These are phyloP conservation scores for Brettanomyces custersianus DNA, from an alignment of 805 yeast species.

Conservation along the genomic window DNA sequence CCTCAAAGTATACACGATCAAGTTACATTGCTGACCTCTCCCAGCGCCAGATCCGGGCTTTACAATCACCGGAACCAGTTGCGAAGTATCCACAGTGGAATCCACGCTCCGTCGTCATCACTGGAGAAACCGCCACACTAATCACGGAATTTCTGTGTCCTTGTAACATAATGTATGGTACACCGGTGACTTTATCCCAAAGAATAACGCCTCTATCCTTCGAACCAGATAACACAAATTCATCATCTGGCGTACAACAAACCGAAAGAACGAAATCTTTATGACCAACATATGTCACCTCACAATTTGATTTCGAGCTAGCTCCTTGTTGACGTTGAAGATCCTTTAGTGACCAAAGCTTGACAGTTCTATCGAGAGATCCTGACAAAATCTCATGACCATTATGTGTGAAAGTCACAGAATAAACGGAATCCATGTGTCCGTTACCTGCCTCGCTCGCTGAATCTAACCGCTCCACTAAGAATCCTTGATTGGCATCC, in stretches of 20 bases:
- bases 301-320: slow-evolving; percentile 51
- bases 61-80: slow-evolving; percentile 95
- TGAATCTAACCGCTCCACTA: slow-evolving; percentile 86
- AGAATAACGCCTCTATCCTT: slow-evolving; percentile 95
- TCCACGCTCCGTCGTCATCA: slow-evolving; percentile 38
- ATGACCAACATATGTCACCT: slow-evolving; percentile 91
- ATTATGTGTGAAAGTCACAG: slow-evolving; percentile 86
- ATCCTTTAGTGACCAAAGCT: slow-evolving; percentile 85
- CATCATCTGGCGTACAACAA: slow-evolving; percentile 87
- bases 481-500: slow-evolving; percentile 88
- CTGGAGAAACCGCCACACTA: slow-evolving; percentile 84
- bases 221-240: slow-evolving; percentile 87
- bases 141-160: slow-evolving; percentile 96
- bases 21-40: slow-evolving; percentile 27
- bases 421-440: slow-evolving; percentile 91
- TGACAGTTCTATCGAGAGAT: slow-evolving; percentile 90
- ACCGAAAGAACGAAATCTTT: slow-evolving; percentile 92
- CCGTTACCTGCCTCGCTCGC: slow-evolving; percentile 87
- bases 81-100: slow-evolving; percentile 83
- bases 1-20: too few species aligned
- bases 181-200: slow-evolving; percentile 91
- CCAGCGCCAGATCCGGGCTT: slow-evolving; percentile 95
- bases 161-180: slow-evolving; percentile 89
- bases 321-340: slow-evolving; percentile 33
- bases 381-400: slow-evolving; percentile 92